Evolutionary conservation across 768 basidiomycete species (phyloP), one percentile per base, ranked within the genome.

Genomic region (Trichaptum fuscoviolaceum): DNA sequence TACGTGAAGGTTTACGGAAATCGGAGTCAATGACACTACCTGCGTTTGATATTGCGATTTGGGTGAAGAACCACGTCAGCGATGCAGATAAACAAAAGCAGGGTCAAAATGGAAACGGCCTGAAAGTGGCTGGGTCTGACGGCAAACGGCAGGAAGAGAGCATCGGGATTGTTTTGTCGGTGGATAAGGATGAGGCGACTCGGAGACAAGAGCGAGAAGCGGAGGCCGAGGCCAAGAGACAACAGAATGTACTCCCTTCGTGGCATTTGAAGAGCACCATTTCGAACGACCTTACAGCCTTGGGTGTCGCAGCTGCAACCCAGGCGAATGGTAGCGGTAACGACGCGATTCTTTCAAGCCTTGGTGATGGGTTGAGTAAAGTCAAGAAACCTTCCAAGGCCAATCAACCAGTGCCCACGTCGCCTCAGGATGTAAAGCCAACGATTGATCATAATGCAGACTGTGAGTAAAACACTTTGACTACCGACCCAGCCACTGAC

Each of bases 251-350:
- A 0, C 80, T 99, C 59, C 97, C 97, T 0, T 82, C 91, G 15
- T 99, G 97, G 97, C 93, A 97, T 79, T 84, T 95, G 70, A 92
- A 93, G 77, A 96, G 94, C 73, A 99, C 97, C 2, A 94, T 99
- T 68, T 89, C 94, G 3, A 95, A 95, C 9, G 91, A 96, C 70
- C 79, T 95, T 67, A 97, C 96, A 0, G 90, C 93, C 24, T 81
- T 96, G 57, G 94, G 95, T 23, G 84, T 92, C 66, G 65, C 58
- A 64, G 72, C 74, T 15, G 72, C 71, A 61, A 71, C 69, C 15
- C 77, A 71, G 36, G 61, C 70, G 57, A 73, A 73, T n/a, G 61
- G 67, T 58, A 70, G 77, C 67, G 85, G 85, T 35, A 90, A 89
- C 70, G 92, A 93, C 71, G 89, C 91, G 67, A 87, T 89, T 58